A percentile compares a stretch with the other conserved stretches of the same genome.
Conservation (phyloP, 2,329 filamentous ascomycete species). For the Hansfordia pulvinata region DNA sequence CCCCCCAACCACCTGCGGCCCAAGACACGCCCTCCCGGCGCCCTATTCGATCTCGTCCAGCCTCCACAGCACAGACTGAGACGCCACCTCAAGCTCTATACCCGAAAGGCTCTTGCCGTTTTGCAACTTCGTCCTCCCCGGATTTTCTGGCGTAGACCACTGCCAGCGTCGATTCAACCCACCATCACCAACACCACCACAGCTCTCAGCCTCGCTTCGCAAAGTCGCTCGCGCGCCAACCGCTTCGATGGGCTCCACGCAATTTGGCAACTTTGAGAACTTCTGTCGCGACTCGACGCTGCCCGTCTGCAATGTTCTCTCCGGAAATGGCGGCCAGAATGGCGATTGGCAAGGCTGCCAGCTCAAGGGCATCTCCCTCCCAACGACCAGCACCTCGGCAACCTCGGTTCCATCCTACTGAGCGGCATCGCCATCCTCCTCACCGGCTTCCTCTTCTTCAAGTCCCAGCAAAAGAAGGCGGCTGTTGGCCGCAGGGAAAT, state of each 20-base stretch:
- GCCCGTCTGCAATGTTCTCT: conserved; percentile 79
- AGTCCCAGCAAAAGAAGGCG: conserved; percentile 80
- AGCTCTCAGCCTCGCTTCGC: no score
- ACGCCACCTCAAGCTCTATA: no score
- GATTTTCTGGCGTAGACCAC: no score
- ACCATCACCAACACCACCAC: no score
- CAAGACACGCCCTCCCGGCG: no score
- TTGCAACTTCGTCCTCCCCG: no score
- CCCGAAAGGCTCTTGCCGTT: no score
- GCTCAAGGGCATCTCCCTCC: conserved; percentile 61
- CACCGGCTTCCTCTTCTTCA: conserved; percentile 55
- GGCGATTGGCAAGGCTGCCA: conserved; percentile 56
- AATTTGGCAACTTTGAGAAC: conserved; percentile 52
- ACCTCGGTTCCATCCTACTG: conserved; percentile 83
- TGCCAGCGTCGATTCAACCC: no score
- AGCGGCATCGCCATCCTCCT: conserved; percentile 62
- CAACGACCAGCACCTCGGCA: conserved; percentile 54
- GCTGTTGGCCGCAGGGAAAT: conserved; percentile 96
- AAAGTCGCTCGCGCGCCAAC: no score
- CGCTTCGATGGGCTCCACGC: conserved; percentile 49
- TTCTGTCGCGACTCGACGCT: conserved; percentile 78
- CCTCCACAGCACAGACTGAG: no score
- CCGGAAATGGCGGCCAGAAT: conserved; percentile 42
- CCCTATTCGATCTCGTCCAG: no score
- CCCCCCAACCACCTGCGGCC: no score